Evolutionary conservation across 2,329 filamentous ascomycete species (phyloP), one percentile per base, ranked within the genome.

Genomic region (Fusarium decemcellulare): DNA sequence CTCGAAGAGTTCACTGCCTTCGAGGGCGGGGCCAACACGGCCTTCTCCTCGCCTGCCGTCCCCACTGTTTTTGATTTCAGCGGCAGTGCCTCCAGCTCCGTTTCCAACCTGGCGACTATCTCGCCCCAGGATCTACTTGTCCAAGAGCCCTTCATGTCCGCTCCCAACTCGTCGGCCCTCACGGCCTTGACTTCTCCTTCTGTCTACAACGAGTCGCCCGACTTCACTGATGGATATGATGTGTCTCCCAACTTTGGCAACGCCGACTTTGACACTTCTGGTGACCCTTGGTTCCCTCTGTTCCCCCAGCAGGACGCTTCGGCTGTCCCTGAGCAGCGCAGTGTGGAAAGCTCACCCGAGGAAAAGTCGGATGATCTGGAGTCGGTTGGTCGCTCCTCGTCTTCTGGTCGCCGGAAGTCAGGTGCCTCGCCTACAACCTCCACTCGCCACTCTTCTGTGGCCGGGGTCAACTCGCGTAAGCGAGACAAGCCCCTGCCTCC

Each of bases 101-200:
- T 81, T 32, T 84, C 83, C 76, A 87, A 89, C 77, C 76, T 89
- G 76, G 88, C 87, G 74, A 97, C 94, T 43, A 88, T 97, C 67
- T 97, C 94, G 66, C 94, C 94, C 18, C 91, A 93, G 80, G 94
- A 97, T 76, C 85, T 97, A 70, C 82, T 92, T 71, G 85, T 95
- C 73, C 88, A 90, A 72, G 89, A 93, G 75, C 85, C 87, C 63
- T 89, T 90, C 76, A 85, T 89, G 77, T 97, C 93, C 67, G 90
- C 93, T 39, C 94, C 94, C 32, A 93, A 93, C 76, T 97, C 94
- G 3, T 87, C 91, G 48, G 90, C 93, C 36, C 90, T 96, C 77
- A 97, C 94, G 37, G 90, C 94, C 68, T 77, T 97, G 80, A 97
- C 94, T 61, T 96, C 94, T 64, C 94, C 94, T 46, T 93, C 92